Conservation (phyloP, 2,329 filamentous ascomycete species). For the Hypomyces rosellus region DNA sequence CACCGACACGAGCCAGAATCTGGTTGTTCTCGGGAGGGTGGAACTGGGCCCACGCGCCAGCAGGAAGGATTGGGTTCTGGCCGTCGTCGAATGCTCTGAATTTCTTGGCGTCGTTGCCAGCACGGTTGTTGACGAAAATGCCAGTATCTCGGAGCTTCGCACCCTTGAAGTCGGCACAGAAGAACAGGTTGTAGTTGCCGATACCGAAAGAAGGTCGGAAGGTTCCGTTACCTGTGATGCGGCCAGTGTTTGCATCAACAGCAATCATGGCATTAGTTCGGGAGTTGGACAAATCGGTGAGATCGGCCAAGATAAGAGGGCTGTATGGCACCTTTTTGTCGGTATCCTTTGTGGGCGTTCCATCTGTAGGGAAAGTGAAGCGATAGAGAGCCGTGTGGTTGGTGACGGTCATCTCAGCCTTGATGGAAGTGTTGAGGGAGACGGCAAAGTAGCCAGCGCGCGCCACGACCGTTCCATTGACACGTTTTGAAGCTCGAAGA, state of each 20-base stretch:
- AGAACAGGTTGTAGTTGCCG: slow-evolving; percentile 50
- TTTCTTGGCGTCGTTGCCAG: slow-evolving; percentile 36
- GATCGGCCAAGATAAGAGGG: slow-evolving; percentile 54
- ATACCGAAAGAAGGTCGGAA: slow-evolving; percentile 57
- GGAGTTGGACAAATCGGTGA: slow-evolving; percentile 45
- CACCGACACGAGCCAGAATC: slow-evolving; percentile 60
- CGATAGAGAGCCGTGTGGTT: slow-evolving; percentile 55
- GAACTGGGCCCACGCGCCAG: slow-evolving; percentile 60
- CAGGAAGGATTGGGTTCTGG: slow-evolving; percentile 21
- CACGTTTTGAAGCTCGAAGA: slow-evolving; percentile 40
- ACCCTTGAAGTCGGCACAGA: slow-evolving; percentile 54
- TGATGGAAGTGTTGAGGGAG: slow-evolving; percentile 48
- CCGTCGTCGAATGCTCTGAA: slow-evolving; percentile 28
- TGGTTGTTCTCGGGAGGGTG: slow-evolving; percentile 32
- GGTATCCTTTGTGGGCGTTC: slow-evolving; percentile 13
- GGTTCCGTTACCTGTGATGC: slow-evolving; percentile 52
- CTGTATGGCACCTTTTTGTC: slow-evolving; percentile 13
- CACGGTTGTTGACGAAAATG: slow-evolving; percentile 50
- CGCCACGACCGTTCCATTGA: slow-evolving; percentile 46
- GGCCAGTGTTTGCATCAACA: slow-evolving; percentile 38
- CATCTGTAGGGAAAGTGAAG: slow-evolving; percentile 46
- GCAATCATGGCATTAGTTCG: slow-evolving; percentile 17
- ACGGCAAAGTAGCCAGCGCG: slow-evolving; percentile 58
- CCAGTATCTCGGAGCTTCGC: slow-evolving; percentile 49
- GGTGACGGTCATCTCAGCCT: slow-evolving; percentile 56